Conservation (phyloP, 257 asterid genomes). For the Salvia splendens region DNA sequence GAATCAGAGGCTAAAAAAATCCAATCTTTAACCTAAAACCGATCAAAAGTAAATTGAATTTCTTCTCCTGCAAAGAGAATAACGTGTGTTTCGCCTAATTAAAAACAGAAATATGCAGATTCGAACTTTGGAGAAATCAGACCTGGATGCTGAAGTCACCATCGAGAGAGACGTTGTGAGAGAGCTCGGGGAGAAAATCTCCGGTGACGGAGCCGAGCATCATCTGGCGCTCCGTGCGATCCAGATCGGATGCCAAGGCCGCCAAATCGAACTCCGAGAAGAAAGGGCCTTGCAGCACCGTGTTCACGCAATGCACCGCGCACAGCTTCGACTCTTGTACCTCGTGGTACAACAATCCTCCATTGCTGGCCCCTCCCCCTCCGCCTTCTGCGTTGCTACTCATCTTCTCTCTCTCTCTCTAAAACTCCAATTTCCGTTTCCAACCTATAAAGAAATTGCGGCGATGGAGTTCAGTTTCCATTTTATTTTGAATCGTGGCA, state of each 20-base stretch:
- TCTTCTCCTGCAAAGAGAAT: neutral
- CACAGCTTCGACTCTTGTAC: slow-evolving; percentile 99
- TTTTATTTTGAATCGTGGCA: slow-evolving; percentile 6
- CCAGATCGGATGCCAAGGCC: slow-evolving; percentile 96
- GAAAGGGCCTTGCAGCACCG: slow-evolving; percentile 94
- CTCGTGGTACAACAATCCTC: slow-evolving; percentile 98
- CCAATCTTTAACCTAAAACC: neutral
- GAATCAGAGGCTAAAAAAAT: neutral
- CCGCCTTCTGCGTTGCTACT: slow-evolving; percentile 28
- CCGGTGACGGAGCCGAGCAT: slow-evolving; percentile 80
- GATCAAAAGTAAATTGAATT: neutral
- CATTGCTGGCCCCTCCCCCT: slow-evolving; percentile 65
- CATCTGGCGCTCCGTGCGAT: slow-evolving; percentile 86
- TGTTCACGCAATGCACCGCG: slow-evolving; percentile 97
- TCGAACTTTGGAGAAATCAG: neutral
- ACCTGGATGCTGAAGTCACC: slow-evolving; percentile 80
- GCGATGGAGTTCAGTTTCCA: slow-evolving; percentile 17
- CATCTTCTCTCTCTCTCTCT: slow-evolving; percentile 26
- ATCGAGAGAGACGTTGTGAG: slow-evolving; percentile 66
- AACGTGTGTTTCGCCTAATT: neutral
- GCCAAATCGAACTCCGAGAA: slow-evolving; percentile 99
- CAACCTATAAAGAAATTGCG: neutral
- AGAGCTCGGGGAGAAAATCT: slow-evolving; percentile 63
- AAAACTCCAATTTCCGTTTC: slow-evolving; percentile 30
- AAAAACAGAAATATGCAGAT: slow-evolving; percentile 3